phyloP scores from a whole-genome alignment of 306 rosid species.

The Purshia tridentata region DNA sequence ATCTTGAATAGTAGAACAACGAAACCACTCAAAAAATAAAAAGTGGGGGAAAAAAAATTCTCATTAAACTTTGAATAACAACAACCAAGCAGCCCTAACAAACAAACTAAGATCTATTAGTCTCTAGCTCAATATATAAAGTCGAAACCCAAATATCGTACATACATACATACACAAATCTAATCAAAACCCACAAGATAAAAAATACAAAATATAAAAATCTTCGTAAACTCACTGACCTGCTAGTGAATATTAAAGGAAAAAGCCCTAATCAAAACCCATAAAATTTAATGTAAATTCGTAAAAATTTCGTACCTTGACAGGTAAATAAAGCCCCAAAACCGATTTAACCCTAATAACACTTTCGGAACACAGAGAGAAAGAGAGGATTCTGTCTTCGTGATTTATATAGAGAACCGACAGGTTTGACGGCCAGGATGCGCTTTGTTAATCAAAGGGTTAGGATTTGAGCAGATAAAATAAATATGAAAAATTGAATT shows the following conservation, averaged over 20 bases:
- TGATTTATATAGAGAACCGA: constrained; percentile 29
- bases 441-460: constrained; percentile 16
- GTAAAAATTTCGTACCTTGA: constrained; percentile 2
- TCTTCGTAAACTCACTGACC: background rate
- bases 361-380: background rate
- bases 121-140: background rate
- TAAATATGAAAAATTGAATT: too few relatives aligned
- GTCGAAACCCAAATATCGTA: background rate
- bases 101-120: background rate
- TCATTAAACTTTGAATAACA: background rate
- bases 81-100: background rate
- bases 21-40: background rate
- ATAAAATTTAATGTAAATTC: background rate
- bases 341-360: constrained; percentile 15
- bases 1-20: background rate
- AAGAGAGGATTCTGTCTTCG: background rate
- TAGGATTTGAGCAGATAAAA: background rate
- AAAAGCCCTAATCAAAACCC: background rate
- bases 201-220: background rate
- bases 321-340: background rate
- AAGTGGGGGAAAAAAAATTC: too few relatives aligned
- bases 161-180: background rate
- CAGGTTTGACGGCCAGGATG: constrained; percentile 33
- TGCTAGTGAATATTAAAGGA: background rate
- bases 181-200: background rate